Evolutionary conservation across 139 green algal species (phyloP), one percentile per base, ranked within the genome.

Genomic region (Chlorella ohadii): DNA sequence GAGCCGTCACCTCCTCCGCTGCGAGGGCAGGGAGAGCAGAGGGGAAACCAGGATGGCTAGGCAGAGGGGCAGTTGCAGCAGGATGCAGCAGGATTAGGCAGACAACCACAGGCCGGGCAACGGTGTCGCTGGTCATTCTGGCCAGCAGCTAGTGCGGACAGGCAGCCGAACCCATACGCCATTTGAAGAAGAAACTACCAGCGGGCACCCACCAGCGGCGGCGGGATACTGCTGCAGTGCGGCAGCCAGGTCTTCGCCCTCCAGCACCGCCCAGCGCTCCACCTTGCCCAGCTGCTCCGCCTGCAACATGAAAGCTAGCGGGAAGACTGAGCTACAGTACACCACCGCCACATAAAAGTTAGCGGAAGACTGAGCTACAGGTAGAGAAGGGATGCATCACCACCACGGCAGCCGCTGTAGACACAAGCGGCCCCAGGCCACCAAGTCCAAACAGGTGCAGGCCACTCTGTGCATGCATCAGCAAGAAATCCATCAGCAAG

Each of bases 241-340:
- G 22, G 81, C 70, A 23, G 57, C 81, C 71, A 86, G 71, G 59
- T 86, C 81, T 31, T 61, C 72, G 2, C 28, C 28, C 1, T 66
- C 59, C 57, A 86, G 70, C 39, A 78, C 33, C 20, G 72, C 22
- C 81, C 81, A 86, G 55, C 71, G 81, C 81, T 86, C 71, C 71
- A 86, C 81, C 81, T 86, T 86, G n/a, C 39, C 11, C 15, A 36
- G 59, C 59, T 31, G 71, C 41, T 81, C 81, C 3, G 36, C 38
- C 36, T 67, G 81, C 39, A 22, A 0, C 7, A 16, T 55, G 6
- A 11, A n/a, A n/a, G n/a, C n/a, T n/a, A n/a, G n/a, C n/a, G n/a
- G n/a, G n/a, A n/a, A n/a, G n/a, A n/a, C n/a, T n/a, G n/a, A n/a
- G n/a, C n/a, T n/a, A n/a, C n/a, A n/a, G n/a, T n/a, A n/a, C n/a